phyloP scores from a whole-genome alignment of 2,329 filamentous ascomycete genomes.

The Exserohilum rostratum region DNA sequence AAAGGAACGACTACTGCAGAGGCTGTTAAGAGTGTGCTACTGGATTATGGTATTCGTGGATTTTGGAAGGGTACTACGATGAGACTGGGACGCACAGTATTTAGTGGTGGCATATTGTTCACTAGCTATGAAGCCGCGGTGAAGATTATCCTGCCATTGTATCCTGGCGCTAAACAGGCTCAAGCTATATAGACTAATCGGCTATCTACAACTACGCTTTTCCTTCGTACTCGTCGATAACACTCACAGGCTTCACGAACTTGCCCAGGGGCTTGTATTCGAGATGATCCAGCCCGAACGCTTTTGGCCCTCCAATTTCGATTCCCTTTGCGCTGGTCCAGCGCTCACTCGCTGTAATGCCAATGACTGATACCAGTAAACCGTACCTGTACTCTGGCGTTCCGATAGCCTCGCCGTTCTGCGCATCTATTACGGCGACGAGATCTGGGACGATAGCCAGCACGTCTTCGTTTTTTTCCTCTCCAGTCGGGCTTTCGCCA shows the following conservation, averaged over 20 bases:
- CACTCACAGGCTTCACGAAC: slow-evolving; percentile 61
- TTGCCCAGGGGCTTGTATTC: slow-evolving; percentile 58
- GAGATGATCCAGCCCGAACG: slow-evolving; percentile 57
- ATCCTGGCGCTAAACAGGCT: slow-evolving; percentile 25
- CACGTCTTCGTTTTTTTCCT: slow-evolving; percentile 49
- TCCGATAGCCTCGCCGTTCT: slow-evolving; percentile 57
- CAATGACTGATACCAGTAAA: slow-evolving; percentile 59
- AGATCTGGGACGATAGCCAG: slow-evolving; percentile 59
- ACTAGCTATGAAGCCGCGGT: slow-evolving; percentile 66
- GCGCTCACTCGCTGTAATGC: slow-evolving; percentile 60
- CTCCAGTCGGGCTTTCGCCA: slow-evolving; percentile 29
- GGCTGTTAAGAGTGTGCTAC: slow-evolving; percentile 60
- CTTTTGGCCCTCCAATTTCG: slow-evolving; percentile 57
- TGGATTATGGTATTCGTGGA: slow-evolving; percentile 63
- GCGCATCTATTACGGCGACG: slow-evolving; percentile 57
- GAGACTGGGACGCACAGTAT: slow-evolving; percentile 67
- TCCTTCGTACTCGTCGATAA: slow-evolving; percentile 57
- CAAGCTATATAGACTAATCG: slow-evolving; percentile 27
- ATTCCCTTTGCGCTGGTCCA: slow-evolving; percentile 60
- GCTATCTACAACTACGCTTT: slow-evolving; percentile 4
- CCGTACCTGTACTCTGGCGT: slow-evolving; percentile 63
- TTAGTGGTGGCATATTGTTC: slow-evolving; percentile 71
- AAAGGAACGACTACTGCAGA: slow-evolving; percentile 63
- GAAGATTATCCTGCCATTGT: slow-evolving; percentile 54
- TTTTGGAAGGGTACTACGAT: slow-evolving; percentile 74